Evolutionary conservation across 441 rosid species (phyloP).

Genomic region (Corymbia calophylla): DNA sequence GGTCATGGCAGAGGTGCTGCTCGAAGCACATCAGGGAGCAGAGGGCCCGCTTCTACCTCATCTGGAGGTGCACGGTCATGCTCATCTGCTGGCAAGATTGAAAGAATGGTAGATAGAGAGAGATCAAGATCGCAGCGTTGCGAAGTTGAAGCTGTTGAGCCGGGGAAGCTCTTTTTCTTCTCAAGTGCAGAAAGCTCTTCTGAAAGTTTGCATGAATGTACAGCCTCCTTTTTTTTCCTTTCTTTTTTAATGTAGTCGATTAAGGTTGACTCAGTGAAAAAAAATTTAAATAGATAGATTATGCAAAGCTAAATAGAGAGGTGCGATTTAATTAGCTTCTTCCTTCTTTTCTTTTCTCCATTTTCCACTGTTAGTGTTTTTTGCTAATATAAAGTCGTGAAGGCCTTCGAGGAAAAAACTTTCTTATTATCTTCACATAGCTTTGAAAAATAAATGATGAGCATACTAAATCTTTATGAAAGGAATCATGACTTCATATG

Average conservation of each 20-base stretch:
- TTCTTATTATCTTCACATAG: background rate
- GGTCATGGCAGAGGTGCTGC: conserved; percentile 45
- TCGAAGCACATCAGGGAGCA: conserved; percentile 66
- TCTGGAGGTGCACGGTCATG: conserved; percentile 79
- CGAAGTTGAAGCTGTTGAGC: background rate
- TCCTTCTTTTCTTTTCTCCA: background rate
- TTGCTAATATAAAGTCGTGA: background rate
- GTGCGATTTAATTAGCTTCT: background rate
- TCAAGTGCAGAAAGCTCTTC: background rate
- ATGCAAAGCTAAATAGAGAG: background rate
- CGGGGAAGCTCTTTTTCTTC: background rate
- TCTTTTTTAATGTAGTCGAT: background rate
- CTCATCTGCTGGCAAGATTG: conserved; percentile 59
- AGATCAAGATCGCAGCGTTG: background rate
- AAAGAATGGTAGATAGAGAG: background rate
- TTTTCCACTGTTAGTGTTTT: background rate
- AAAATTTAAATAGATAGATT: background rate
- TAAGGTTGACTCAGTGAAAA: background rate
- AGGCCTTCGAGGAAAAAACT: background rate
- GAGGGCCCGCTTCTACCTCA: conserved; percentile 59
- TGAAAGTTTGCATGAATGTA: background rate
- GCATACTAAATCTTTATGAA: background rate
- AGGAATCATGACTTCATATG: background rate
- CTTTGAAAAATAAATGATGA: background rate
- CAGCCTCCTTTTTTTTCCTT: background rate